A percentile compares a stretch with the other conserved stretches of the same genome.
phyloP scores from a whole-genome alignment of 2,329 filamentous ascomycete genomes.

The Neofusicoccum laricinum region DNA sequence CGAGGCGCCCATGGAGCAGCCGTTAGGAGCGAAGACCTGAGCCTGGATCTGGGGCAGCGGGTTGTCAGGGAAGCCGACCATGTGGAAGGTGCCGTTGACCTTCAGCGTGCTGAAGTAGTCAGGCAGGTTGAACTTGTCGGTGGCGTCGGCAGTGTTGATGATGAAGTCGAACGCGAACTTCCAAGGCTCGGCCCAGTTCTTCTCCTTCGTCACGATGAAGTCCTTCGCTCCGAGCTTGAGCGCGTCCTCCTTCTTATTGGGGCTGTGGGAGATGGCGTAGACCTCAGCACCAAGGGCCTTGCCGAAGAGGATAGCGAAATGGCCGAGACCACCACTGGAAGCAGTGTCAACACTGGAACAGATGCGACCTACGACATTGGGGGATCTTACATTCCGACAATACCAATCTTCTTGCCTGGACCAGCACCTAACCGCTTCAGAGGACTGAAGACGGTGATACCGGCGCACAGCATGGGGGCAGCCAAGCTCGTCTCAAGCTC shows the following conservation, averaged over 20 bases:
- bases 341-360: constrained; percentile 17
- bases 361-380: fast-evolving
- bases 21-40: constrained; percentile 73
- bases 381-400: constrained; percentile 60
- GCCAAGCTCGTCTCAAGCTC: constrained; percentile 59
- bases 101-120: constrained; percentile 78
- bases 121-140: constrained; percentile 64
- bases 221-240: constrained; percentile 59
- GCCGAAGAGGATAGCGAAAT: constrained; percentile 65
- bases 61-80: constrained; percentile 75
- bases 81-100: constrained; percentile 77
- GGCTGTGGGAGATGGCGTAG: constrained; percentile 59
- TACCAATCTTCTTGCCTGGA: constrained; percentile 74
- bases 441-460: constrained; percentile 76
- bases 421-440: constrained; percentile 72
- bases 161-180: constrained; percentile 70
- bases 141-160: constrained; percentile 70
- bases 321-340: constrained; percentile 60
- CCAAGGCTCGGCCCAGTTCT: constrained; percentile 57
- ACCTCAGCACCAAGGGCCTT: constrained; percentile 61
- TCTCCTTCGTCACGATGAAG: constrained; percentile 57
- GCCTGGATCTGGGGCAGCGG: constrained; percentile 68
- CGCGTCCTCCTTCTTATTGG: constrained; percentile 59
- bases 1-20: constrained; percentile 53
- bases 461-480: constrained; percentile 81